Evolutionary conservation across 2,329 filamentous ascomycete species (phyloP), one percentile per base, ranked within the genome.

Genomic region (Colletotrichum caudatum): DNA sequence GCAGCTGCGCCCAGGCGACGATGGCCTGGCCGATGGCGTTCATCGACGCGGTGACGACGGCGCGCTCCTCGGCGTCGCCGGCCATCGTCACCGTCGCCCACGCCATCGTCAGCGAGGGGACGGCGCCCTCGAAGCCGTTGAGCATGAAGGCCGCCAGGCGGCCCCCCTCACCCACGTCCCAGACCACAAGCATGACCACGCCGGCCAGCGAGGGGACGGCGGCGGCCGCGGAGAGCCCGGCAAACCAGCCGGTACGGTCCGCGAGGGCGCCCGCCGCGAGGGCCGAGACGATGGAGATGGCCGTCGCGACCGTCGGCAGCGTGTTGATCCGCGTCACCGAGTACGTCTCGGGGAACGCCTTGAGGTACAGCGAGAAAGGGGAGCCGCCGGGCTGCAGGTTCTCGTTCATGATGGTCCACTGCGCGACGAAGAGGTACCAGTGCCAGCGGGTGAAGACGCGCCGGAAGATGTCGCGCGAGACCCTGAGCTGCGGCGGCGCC

Each of bases 11-110:
- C 58, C 82, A 81, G 0, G 82, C 82, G 16, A 78, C 80, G 44
- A 84, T 82, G 2, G 78, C 82, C 71, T 84, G 82, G 1, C 82
- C 82, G 59, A 84, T 81, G 7, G 82, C 80, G 59, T 83, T 84
- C 81, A 84, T 84, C 39, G 81, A 83, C 0, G 81, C 81, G 20
- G 80, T 82, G 7, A 83, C 81, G 2, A 83, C 77, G 1, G 82
- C 82, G 26, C 82, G 77, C 71, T 84, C 82, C 65, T 84, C 82
- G 9, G 81, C 80, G 54, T 82, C 80, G 14, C 80, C 77, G 2
- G 78, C 76, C 80, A 82, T 82, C 11, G 78, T 74, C 2, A 81
- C 75, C 0, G 81, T 81, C 29, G 81, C 81, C 82, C 81, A 83
- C 12, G 78, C 79, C 82, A 83, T 83, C 9, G 79, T 80, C 63